These are phyloP conservation scores for Chrysophaeum taylorii DNA, from an alignment of 352 stramenopile species.

Conservation along the genomic window DNA sequence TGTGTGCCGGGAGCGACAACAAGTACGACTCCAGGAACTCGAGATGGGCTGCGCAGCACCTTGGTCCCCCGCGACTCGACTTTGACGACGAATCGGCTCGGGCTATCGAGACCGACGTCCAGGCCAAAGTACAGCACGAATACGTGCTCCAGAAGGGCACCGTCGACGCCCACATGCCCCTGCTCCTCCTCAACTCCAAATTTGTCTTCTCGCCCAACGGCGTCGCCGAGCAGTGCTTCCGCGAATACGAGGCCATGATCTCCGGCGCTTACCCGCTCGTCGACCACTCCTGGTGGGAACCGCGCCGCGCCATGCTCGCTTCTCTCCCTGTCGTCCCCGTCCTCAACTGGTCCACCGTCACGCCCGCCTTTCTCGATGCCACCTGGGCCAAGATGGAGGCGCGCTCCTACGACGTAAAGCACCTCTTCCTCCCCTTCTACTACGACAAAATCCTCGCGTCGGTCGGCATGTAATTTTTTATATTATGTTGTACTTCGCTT, in stretches of 20 bases:
- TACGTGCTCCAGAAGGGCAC: too few relatives aligned
- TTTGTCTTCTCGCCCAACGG: not conserved
- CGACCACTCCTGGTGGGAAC: not conserved
- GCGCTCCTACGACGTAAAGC: not conserved
- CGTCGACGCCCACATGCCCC: not conserved
- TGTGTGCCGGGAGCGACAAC: too few relatives aligned
- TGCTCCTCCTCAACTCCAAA: not conserved
- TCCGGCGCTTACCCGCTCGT: not conserved
- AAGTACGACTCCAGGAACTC: too few relatives aligned
- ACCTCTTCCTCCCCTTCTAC: not conserved
- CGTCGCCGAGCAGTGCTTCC: not conserved
- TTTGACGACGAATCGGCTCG: too few relatives aligned
- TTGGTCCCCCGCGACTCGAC: too few relatives aligned
- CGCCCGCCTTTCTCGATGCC: not conserved
- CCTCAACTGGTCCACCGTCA: not conserved
- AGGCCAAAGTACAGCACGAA: too few relatives aligned
- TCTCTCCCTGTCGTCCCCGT: not conserved
- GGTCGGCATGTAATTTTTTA: not conserved
- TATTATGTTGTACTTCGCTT: too few relatives aligned
- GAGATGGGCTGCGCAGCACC: too few relatives aligned
- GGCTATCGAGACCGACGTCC: too few relatives aligned
- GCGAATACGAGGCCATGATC: conserved; percentile 2
- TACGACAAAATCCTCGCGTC: not conserved
- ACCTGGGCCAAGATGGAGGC: not conserved
- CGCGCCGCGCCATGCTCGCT: not conserved